Percentiles rank a stretch among this genome's conserved stretches.
Conservation (phyloP, 176 grass and related monocot species). For the Eleusine coracana region DNA sequence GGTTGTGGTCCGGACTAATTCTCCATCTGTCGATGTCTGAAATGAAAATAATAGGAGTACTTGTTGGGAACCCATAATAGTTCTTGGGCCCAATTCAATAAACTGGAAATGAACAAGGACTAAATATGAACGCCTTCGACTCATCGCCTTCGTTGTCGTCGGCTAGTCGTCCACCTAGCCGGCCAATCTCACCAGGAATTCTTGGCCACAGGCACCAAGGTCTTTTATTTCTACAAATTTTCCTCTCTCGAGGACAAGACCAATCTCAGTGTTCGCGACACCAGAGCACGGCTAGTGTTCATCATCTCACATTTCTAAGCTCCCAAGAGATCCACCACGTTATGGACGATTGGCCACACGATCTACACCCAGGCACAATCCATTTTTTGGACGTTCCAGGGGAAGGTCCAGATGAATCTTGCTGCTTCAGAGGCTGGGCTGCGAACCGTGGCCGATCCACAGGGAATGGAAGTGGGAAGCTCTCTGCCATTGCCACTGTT, state of each 20-base stretch:
- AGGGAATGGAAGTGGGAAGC: background rate
- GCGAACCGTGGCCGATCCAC: background rate
- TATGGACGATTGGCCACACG: background rate
- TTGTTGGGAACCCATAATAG: too few species aligned
- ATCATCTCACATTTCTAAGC: background rate
- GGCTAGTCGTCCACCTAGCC: background rate
- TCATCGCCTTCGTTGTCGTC: background rate
- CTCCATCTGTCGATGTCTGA: too few species aligned
- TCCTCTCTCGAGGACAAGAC: background rate
- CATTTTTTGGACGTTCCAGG: too few species aligned
- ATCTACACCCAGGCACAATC: background rate
- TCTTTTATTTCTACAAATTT: background rate
- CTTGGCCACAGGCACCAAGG: background rate
- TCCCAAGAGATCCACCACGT: background rate
- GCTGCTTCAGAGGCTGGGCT: background rate
- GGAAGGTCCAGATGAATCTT: too few species aligned
- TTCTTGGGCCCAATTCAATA: too few species aligned
- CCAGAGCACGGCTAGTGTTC: background rate
- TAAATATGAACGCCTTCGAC: too few species aligned
- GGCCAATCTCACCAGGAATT: background rate
- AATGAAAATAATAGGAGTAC: too few species aligned
- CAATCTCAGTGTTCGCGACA: constrained; percentile 17
- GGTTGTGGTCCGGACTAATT: too few species aligned
- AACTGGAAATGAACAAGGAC: too few species aligned
- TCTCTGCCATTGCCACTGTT: background rate